Evolutionary conservation across 371 early-diverging fungal genomes (phyloP), one percentile per base, ranked within the genome.

Genomic region (Apophysomyces sp.): DNA sequence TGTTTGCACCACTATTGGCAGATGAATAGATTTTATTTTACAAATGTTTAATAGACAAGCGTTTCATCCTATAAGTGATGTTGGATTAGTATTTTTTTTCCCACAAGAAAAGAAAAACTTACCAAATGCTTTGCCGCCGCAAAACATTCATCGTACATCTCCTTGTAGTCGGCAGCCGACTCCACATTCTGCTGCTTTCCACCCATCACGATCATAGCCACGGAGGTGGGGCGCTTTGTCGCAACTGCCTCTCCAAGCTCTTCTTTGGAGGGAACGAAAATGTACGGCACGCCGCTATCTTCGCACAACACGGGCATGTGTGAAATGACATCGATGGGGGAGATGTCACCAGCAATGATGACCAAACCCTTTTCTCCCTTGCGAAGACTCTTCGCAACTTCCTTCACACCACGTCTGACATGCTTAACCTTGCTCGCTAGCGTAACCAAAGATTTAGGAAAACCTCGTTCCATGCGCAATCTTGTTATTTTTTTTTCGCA

Each of bases 291-390:
- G 65, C 59, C 41, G 55, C 87, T 78, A 56, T 99, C 98, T 78
- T 99, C 99, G 86, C 99, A 99, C 39, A 99, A 79, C 39, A 97
- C 92, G 56, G 99, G 99, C 40, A 99, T 79, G 76, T 99, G 99
- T 44, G 96, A 91, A 62, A 99, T 92, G 51, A 99, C 94, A 79
- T 99, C 99, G 62, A 97, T 87, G 34, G 99, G 99, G 24, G 95
- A 93, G 66, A 97, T 93, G 77, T 98, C 96, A 56, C 96, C 99
- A 34, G 98, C 98, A 69, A 99, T 82, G 49, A 99, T 77, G 18
- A 98, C 93, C 60, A 99, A 68, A 24, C 97, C 99, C 84, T 96
- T 96, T 62, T 91, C 85, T 55, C 95, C 96, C 85, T 97, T 98
- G 63, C 97, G 88, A 62, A 98, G 82, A 58, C 90, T 94, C 83